Percentiles rank a stretch among this genome's conserved stretches.
phyloP scores from a whole-genome alignment of 1,284 basidiomycete genomes.

The Sporisorium iseilematis-ciliati region DNA sequence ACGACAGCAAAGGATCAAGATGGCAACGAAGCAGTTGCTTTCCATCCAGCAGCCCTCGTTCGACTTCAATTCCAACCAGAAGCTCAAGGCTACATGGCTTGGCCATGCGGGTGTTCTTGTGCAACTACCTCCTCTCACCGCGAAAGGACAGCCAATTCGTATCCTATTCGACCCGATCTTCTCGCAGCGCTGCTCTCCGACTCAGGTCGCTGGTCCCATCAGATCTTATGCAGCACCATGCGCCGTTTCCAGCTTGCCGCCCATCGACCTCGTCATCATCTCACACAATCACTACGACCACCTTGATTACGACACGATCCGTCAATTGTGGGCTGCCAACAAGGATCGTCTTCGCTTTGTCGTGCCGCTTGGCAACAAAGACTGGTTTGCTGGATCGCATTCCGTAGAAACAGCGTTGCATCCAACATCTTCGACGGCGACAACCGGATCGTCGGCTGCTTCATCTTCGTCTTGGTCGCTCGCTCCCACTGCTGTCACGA shows the following conservation, averaged over 20 bases:
- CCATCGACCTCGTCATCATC: slow-evolving; percentile 63
- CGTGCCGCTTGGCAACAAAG: slow-evolving; percentile 64
- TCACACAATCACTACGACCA: slow-evolving; percentile 69
- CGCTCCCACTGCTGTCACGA: slow-evolving; percentile 16
- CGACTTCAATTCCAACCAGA: slow-evolving; percentile 16
- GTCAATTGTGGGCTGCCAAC: slow-evolving; percentile 54
- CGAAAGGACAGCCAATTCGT: slow-evolving; percentile 27
- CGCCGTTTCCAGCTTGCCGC: slow-evolving; percentile 53
- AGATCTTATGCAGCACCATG: slow-evolving; percentile 61
- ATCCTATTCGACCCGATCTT: slow-evolving; percentile 68
- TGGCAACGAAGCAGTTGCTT: slow-evolving; percentile 36
- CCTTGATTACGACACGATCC: slow-evolving; percentile 61
- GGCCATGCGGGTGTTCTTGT: slow-evolving; percentile 65
- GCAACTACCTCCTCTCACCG: slow-evolving; percentile 48
- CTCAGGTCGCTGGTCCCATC: slow-evolving; percentile 58
- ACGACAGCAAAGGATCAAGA: slow-evolving; percentile 29
- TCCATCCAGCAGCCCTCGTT: slow-evolving; percentile 42
- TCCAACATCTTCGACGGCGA: slow-evolving; percentile 6
- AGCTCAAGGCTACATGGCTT: slow-evolving; percentile 61
- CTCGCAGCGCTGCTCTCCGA: slow-evolving; percentile 65
- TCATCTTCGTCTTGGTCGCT: slow-evolving; percentile 20
- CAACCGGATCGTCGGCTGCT: slow-evolving; percentile 1
- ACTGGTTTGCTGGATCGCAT: slow-evolving; percentile 51
- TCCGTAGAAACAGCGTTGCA: not conserved
- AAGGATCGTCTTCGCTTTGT: slow-evolving; percentile 53